Conservation (phyloP, 768 basidiomycete genomes). For the Dentipellis sp. region DNA sequence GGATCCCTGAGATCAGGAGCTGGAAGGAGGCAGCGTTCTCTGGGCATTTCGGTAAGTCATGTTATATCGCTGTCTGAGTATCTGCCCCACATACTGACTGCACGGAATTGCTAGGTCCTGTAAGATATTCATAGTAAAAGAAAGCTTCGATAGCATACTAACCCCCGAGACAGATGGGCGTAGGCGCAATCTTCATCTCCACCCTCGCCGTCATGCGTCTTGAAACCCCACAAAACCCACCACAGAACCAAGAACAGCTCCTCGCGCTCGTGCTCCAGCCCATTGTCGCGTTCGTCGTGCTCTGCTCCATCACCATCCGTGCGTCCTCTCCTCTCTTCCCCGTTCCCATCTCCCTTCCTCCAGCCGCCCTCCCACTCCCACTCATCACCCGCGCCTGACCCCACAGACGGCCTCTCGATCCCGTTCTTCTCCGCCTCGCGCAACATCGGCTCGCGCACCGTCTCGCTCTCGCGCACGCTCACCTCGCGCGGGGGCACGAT, state of each 20-base stretch:
- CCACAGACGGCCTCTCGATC: slow-evolving; percentile 37
- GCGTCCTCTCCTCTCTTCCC: slow-evolving; percentile 21
- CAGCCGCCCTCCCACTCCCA: neutral
- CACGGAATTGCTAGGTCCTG: slow-evolving; percentile 34
- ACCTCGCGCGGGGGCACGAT: neutral
- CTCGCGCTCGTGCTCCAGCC: slow-evolving; percentile 68
- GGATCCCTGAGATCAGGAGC: slow-evolving; percentile 78
- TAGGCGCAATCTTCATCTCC: slow-evolving; percentile 84
- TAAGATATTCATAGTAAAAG: slow-evolving; percentile 20
- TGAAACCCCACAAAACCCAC: slow-evolving; percentile 47
- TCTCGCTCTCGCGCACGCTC: slow-evolving; percentile 1
- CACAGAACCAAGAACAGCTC: slow-evolving; percentile 58
- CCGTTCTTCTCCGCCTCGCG: slow-evolving; percentile 37
- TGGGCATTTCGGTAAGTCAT: slow-evolving; percentile 71
- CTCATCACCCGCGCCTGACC: neutral
- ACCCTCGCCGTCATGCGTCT: slow-evolving; percentile 59
- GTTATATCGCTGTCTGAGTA: neutral
- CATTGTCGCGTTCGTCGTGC: slow-evolving; percentile 80
- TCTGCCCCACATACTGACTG: neutral
- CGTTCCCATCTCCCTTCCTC: slow-evolving; percentile 5
- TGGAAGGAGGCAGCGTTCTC: slow-evolving; percentile 86
- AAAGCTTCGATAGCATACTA: slow-evolving; percentile 1
- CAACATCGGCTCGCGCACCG: slow-evolving; percentile 1
- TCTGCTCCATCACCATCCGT: slow-evolving; percentile 82
- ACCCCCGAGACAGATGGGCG: slow-evolving; percentile 63